A percentile compares a stretch with the other conserved stretches of the same genome.
phyloP scores from a whole-genome alignment of 108 stramenopile species.

The Nannochloropsis salina region DNA sequence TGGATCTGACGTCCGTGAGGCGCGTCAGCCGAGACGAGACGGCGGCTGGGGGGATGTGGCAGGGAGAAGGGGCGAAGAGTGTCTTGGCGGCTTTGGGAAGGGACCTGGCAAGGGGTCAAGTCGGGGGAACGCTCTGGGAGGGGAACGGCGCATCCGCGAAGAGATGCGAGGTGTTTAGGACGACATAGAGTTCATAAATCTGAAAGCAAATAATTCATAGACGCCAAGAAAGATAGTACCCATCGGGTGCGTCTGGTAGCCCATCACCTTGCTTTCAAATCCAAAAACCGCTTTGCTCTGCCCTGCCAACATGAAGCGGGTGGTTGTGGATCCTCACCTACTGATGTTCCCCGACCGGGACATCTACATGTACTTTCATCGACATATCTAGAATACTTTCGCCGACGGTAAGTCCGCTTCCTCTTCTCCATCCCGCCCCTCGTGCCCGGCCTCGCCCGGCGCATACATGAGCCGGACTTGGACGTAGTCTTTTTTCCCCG shows the following conservation, averaged over 20 bases:
- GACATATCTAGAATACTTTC: neutral
- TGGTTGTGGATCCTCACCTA: no score
- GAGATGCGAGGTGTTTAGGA: no score
- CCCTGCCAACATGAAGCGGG: no score
- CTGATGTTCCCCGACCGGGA: no score
- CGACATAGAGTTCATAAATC: no score
- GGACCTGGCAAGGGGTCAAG: neutral
- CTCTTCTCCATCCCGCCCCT: neutral
- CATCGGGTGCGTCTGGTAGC: no score
- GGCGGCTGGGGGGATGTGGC: neutral
- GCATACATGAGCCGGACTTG: neutral
- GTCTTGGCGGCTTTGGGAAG: neutral
- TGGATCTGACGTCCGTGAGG: neutral
- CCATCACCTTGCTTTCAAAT: no score
- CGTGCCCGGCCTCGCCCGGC: neutral
- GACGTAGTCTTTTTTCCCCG: constrained; percentile 8
- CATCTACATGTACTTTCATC: no score
- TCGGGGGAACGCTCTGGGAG: neutral
- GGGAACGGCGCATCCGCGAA: no score
- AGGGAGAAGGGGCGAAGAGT: neutral
- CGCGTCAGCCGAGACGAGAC: neutral
- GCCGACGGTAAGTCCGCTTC: neutral
- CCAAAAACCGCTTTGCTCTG: no score
- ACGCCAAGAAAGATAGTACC: no score
- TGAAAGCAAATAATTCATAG: no score